Evolutionary conservation across 2,329 filamentous ascomycete genomes (phyloP), one percentile per base, ranked within the genome.

Genomic region (Fusarium transvaalense): DNA sequence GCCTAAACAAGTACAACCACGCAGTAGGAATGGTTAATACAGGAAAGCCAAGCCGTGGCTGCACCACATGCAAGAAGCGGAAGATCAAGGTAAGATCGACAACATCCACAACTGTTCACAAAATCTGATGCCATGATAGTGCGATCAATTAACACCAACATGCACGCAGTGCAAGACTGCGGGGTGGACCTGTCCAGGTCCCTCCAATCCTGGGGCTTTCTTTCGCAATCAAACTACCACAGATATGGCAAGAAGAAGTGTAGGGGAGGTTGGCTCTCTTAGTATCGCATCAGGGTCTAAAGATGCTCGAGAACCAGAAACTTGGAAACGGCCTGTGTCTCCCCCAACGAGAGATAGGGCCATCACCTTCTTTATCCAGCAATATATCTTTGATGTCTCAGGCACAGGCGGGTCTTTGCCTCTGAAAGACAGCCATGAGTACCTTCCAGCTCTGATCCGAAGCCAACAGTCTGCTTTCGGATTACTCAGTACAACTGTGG

Each of bases 131-230:
- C 2, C 10, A 0, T 23, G 4, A 15, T 25, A 73, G 71, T 73
- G 71, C 14, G 70, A 73, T n/a, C 15, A 50, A 14, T 13, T 50
- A 17, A 47, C 37, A 6, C 71, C 71, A 2, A 31, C 60, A 42
- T 73, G 70, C 21, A 68, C 62, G 10, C 62, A 63, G 19, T 73
- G 71, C 47, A 42, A 17, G 14, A 62, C 45, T 2, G 51, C 68
- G 12, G 68, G 70, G 6, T 73, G 68, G 68, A 21, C 15, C 1
- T 73, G 71, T 13, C 70, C 71, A 15, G 70, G 71, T 1, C 55
- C 57, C 0, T 57, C 68, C 1, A 35, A 63, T 1, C 10, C 38
- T 10, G 54, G 63, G 4, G 10, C 64, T 10, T 31, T 53, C 38
- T 73, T 71, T 29, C 68, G 67, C 27, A 54, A 68, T 3, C 57